Evolutionary conservation across 495 filamentous ascomycete genomes (phyloP), one percentile per base, ranked within the genome.

Genomic region (Clavariopsis aquatica): DNA sequence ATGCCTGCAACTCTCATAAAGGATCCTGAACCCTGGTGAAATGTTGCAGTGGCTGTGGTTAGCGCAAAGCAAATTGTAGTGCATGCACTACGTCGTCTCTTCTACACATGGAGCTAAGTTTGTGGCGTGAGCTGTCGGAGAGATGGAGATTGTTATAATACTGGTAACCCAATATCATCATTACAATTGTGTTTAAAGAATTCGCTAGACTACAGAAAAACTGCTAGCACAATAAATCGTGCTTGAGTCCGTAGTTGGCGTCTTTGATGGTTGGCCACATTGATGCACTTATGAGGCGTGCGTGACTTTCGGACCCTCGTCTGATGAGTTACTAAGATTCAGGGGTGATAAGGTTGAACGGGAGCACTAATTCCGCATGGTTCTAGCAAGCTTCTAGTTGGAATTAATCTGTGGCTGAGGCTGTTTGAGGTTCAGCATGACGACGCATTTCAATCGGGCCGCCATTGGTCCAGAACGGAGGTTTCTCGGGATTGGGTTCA

Each of bases 11-110:
- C n/a, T 43, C 38, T 34, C 38, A 17, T 9, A 43, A 10, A 15
- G 38, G 38, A 43, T n/a, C 38, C 38, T 43, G 38, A 17, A 2
- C 8, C 38, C 13, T 9, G 4, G 4, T 3, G 38, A 22, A 19
- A 20, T 52, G 20, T 4, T 15, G 20, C 43, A n/a, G 10, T 19
- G 52, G 47, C n/a, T 20, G 17, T 43, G 27, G 28, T 17, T 8
- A 20, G 29, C 20, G 26, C 6, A 29, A 20, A 34, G 41, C 27
- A 61, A 52, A 28, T 53, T 12, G 47, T 43, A 27, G 58, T 43
- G 47, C 58, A 61, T 27, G 22, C n/a, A 36, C 26, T 51, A 15
- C 57, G 26, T 60, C 57, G 26, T 6, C 43, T 13, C 8, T 12
- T 28, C 27, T 36, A 9, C 31, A 43, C 3, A 2, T n/a, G 38